These are phyloP conservation scores for Paradendryphiella salina DNA, from an alignment of 2,329 filamentous ascomycete genomes.

Conservation along the genomic window DNA sequence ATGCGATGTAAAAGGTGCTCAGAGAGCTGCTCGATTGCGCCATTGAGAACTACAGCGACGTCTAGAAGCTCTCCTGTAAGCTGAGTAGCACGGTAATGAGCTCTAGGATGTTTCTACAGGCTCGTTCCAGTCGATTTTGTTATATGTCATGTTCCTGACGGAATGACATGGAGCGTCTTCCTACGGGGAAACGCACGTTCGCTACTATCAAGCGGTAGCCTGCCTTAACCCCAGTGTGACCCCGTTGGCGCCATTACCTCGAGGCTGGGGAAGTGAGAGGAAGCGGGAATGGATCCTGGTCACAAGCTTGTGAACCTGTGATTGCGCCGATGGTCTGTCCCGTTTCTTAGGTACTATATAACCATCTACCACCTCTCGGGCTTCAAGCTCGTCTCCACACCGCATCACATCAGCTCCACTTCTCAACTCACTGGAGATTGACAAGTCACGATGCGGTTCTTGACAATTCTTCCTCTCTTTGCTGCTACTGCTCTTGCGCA, in stretches of 20 bases:
- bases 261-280: constrained; percentile 17
- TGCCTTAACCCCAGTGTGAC: constrained; percentile 18
- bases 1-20: neutral
- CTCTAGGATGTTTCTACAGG: constrained; percentile 3
- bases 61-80: neutral
- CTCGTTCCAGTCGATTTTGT: constrained; percentile 17
- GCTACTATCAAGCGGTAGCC: constrained; percentile 18
- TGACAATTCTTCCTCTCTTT: constrained; percentile 28
- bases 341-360: constrained; percentile 16
- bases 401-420: constrained; percentile 22
- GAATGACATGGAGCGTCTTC: constrained; percentile 22
- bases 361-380: constrained; percentile 11
- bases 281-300: constrained; percentile 22
- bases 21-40: neutral
- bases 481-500: constrained; percentile 35
- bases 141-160: constrained; percentile 33
- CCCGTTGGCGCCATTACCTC: constrained; percentile 13
- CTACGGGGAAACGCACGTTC: constrained; percentile 34
- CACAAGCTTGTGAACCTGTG: constrained; percentile 23
- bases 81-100: neutral
- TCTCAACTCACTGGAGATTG: constrained; percentile 20
- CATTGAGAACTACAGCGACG: constrained; percentile 2
- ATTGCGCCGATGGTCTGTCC: constrained; percentile 19
- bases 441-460: constrained; percentile 34
- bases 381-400: constrained; percentile 16